These are phyloP conservation scores for Crotalaria pallida DNA, from an alignment of 306 rosid species.

Conservation along the genomic window DNA sequence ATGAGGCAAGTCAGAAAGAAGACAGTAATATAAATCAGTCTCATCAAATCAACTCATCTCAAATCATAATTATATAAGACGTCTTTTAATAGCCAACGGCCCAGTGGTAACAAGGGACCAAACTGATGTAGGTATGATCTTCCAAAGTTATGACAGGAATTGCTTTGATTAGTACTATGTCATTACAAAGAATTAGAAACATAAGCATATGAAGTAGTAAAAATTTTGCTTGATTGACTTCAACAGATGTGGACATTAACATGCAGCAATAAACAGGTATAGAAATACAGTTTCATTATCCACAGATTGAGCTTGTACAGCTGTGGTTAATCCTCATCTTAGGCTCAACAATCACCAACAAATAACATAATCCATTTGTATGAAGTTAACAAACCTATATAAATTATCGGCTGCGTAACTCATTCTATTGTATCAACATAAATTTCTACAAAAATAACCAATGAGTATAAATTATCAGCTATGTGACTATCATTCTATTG, in stretches of 20 bases:
- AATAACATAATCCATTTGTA: not conserved
- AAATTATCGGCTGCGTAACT: too few relatives aligned
- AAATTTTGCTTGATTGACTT: not conserved
- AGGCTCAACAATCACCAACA: not conserved
- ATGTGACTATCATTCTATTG: too few relatives aligned
- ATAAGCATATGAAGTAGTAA: not conserved
- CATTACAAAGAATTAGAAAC: not conserved
- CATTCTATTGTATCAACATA: too few relatives aligned
- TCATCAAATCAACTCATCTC: not conserved
- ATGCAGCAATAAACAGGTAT: not conserved
- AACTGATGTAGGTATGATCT: not conserved
- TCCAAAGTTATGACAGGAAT: not conserved
- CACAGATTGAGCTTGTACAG: not conserved
- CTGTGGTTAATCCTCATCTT: constrained; percentile 1
- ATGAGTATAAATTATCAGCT: too few relatives aligned
- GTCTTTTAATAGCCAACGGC: not conserved
- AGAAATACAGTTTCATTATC: not conserved
- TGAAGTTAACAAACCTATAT: not conserved
- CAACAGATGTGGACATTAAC: not conserved
- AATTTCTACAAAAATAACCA: too few relatives aligned
- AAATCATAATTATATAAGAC: not conserved
- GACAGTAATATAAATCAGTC: not conserved
- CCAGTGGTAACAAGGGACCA: not conserved
- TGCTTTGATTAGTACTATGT: not conserved
- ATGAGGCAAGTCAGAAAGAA: not conserved